Base-by-base conservation (phyloP, 2,329 filamentous ascomycete species). In the Xylaria sp. region DNA sequence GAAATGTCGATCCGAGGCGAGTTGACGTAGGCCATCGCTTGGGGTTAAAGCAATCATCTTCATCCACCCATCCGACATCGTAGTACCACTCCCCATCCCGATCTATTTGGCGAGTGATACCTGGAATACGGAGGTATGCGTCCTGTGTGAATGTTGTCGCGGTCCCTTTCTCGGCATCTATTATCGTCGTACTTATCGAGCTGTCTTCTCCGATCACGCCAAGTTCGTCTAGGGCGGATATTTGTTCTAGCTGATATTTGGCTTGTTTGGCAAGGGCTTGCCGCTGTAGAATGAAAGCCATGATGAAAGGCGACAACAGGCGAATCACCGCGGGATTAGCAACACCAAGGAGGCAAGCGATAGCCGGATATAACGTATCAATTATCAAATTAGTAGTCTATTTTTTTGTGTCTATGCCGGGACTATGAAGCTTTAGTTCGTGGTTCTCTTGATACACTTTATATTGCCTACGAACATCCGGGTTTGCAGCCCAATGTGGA, bases 21-120 rank as follows among this genome's bases (percentile, higher is more conserved):
- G 70, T 72, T 2, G 60, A 48, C 10, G 70, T 60, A n/a, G 69
- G 65, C 72, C 74, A 80, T 40, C 79, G 79, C 21, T 72, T 71
- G 3, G 79, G 79, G 49, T 77, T 75, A 43, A 77, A 64, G 1
- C 70, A 67, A 63, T 81, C 79, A 29, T 73, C 66, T 1, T 72
- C 66, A 7, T 68, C 71, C 46, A 77, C 73, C 72, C 75, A 80
- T n/a, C 72, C 74, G 31, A 80, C 78, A 6, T 81, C 68, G 47
- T 78, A 77, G 29, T 60, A 60, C 44, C 41, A 46, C 33, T 48
- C 44, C 11, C 57, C 54, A 13, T 62, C 21, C 25, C 25, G n/a
- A 19, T 58, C 47, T 35, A 48, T 13, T 46, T 49, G 25, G 25
- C 33, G 51, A 11, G 51, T 60, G 19, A 60, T 60, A 13, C 57